Conservation (phyloP, 768 basidiomycete species). For the Suillus alpinus region DNA sequence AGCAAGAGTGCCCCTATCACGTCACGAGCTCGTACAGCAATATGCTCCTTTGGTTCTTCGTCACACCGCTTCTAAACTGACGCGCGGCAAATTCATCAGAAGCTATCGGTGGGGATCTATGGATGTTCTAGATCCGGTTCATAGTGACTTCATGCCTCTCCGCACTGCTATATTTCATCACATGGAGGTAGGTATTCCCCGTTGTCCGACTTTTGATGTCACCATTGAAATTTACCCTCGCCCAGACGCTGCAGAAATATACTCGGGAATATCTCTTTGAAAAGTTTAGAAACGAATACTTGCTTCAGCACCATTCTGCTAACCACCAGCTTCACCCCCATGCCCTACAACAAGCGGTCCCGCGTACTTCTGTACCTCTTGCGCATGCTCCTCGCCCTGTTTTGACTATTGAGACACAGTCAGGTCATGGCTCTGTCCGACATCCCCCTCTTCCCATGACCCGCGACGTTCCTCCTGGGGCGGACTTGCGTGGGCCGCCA, state of each 20-base stretch:
- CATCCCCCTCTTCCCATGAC: slow-evolving; percentile 45
- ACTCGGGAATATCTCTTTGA: slow-evolving; percentile 81
- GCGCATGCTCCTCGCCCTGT: slow-evolving; percentile 50
- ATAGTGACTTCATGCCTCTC: slow-evolving; percentile 79
- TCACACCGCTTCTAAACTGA: slow-evolving; percentile 41
- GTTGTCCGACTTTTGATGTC: slow-evolving; percentile 11
- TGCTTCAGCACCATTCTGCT: slow-evolving; percentile 49
- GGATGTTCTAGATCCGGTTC: slow-evolving; percentile 73
- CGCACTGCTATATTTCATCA: slow-evolving; percentile 82
- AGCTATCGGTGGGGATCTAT: slow-evolving; percentile 83
- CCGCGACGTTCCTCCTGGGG: slow-evolving; percentile 45
- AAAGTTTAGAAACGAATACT: slow-evolving; percentile 65
- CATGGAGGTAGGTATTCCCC: slow-evolving; percentile 65
- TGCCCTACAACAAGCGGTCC: slow-evolving; percentile 38
- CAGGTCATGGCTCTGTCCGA: slow-evolving; percentile 41
- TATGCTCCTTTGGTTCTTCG: slow-evolving; percentile 61
- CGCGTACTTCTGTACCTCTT: slow-evolving; percentile 28
- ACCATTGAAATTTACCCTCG: slow-evolving; percentile 13
- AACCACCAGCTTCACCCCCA: slow-evolving; percentile 43
- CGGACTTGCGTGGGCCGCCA: slow-evolving; percentile 43
- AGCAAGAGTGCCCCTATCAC: slow-evolving; percentile 49
- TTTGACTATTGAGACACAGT: slow-evolving; percentile 60
- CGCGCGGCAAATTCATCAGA: slow-evolving; percentile 64
- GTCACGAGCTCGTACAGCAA: slow-evolving; percentile 71
- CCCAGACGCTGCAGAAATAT: slow-evolving; percentile 79